These are phyloP conservation scores for Vigna trinervia DNA, from an alignment of 306 rosid species.

Conservation along the genomic window DNA sequence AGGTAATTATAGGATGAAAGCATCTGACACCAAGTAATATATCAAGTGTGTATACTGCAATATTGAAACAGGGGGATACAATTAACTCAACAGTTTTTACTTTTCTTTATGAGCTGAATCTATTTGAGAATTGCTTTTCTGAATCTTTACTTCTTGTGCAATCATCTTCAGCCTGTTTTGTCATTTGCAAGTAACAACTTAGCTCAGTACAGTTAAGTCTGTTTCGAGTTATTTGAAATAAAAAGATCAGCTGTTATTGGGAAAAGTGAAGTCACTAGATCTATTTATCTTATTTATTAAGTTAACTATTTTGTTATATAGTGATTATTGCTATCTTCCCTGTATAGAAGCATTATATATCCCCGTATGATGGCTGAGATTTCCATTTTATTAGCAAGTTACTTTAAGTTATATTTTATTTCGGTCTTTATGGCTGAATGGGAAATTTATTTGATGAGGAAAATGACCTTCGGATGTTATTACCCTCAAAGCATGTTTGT, in stretches of 20 bases:
- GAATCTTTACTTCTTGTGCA: constrained; percentile 23
- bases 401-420: constrained; percentile 30
- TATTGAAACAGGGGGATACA: constrained; percentile 40
- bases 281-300: constrained; percentile 15
- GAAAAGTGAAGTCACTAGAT: constrained; percentile 12
- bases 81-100: neutral
- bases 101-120: constrained; percentile 24
- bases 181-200: constrained; percentile 19
- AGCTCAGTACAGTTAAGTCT: constrained; percentile 19
- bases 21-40: constrained; percentile 32
- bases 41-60: constrained; percentile 29
- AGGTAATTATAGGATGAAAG: constrained; percentile 62
- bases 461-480: constrained; percentile 41
- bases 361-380: constrained; percentile 25
- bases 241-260: constrained; percentile 22
- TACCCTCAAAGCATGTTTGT: constrained; percentile 44
- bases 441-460: constrained; percentile 35
- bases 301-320: constrained; percentile 6
- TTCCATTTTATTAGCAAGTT: constrained; percentile 24
- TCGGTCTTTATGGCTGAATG: constrained; percentile 34
- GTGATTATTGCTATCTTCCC: constrained; percentile 32
- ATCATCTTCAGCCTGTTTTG: constrained; percentile 25
- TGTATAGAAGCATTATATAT: constrained; percentile 18
- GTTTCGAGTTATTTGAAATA: neutral
- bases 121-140: constrained; percentile 25